Evolutionary conservation across 2,329 filamentous ascomycete genomes (phyloP).

Genomic region (Pseudogymnoascus sp.): DNA sequence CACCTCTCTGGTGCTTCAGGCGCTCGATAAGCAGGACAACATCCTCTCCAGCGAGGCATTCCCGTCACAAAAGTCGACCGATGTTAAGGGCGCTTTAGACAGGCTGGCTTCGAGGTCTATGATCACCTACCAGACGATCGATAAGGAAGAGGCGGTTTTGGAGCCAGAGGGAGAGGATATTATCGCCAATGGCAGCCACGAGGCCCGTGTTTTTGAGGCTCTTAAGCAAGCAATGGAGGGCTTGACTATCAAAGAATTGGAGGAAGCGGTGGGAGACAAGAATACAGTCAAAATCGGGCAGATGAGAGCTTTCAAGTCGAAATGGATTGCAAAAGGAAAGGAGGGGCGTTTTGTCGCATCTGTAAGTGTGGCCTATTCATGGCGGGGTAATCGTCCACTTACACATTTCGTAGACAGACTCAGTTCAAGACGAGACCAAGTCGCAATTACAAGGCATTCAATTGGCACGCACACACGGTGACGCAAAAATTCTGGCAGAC

Average conservation of each 20-base stretch:
- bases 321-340: conserved; percentile 58
- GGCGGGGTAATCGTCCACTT: neutral
- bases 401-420: conserved; percentile 43
- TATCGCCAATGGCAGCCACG: conserved; percentile 67
- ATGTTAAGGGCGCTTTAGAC: conserved; percentile 82
- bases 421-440: conserved; percentile 71
- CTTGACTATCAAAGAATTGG: conserved; percentile 67
- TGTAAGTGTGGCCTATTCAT: conserved; percentile 30
- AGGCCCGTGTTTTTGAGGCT: conserved; percentile 73
- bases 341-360: conserved; percentile 46
- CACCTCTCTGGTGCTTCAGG: conserved; percentile 54
- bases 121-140: conserved; percentile 76
- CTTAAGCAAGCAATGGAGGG: conserved; percentile 66
- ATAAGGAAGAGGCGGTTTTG: conserved; percentile 67
- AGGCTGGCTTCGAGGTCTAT: conserved; percentile 76
- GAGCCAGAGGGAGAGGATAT: conserved; percentile 69
- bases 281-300: conserved; percentile 75
- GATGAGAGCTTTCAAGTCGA: conserved; percentile 83
- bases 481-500: conserved; percentile 70
- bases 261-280: conserved; percentile 62
- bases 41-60: conserved; percentile 63
- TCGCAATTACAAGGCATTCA: conserved; percentile 68
- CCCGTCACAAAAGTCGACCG: conserved; percentile 54
- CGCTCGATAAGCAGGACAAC: conserved; percentile 54
- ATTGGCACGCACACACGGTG: conserved; percentile 57